These are phyloP conservation scores for Coccomyxa subellipsoidea DNA, from an alignment of 163 green algal species.

Conservation along the genomic window DNA sequence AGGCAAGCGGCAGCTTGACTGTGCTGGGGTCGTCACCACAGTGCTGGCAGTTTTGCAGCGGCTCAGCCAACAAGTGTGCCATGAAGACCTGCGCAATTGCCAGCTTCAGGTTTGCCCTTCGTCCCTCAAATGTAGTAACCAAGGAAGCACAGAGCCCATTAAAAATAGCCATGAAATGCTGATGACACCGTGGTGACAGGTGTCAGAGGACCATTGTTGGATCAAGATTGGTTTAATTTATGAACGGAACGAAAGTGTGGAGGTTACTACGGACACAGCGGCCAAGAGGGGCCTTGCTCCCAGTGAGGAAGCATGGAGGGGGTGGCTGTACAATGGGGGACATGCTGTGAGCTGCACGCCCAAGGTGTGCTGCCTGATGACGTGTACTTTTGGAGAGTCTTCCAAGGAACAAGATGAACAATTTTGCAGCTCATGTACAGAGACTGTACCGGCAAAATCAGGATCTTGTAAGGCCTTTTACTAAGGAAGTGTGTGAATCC, in stretches of 20 bases:
- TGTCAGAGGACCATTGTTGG: constrained; percentile 53
- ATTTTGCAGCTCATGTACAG: no score
- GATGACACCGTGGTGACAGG: no score
- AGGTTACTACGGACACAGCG: constrained; percentile 43
- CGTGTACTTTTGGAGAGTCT: no score
- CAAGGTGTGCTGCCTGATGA: not conserved
- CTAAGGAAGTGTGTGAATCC: not conserved
- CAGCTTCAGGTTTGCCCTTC: constrained; percentile 33
- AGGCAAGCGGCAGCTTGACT: constrained; percentile 46
- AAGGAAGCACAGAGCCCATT: not conserved
- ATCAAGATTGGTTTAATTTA: constrained; percentile 17
- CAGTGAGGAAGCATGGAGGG: constrained; percentile 26
- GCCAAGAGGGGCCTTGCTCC: constrained; percentile 39
- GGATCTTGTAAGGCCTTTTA: not conserved
- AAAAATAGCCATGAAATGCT: no score
- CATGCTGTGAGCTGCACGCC: constrained; percentile 33
- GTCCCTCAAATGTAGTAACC: no score
- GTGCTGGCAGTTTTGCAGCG: constrained; percentile 26
- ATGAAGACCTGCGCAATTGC: constrained; percentile 30
- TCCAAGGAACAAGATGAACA: no score
- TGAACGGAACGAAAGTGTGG: constrained; percentile 12
- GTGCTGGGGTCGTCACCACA: constrained; percentile 44
- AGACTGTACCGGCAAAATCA: no score
- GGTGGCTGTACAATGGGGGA: constrained; percentile 51
- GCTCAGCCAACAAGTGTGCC: constrained; percentile 18